A percentile compares a stretch with the other conserved stretches of the same genome.
Conservation (phyloP, 129 eudicot genomes). For the Helichrysum umbraculigerum region DNA sequence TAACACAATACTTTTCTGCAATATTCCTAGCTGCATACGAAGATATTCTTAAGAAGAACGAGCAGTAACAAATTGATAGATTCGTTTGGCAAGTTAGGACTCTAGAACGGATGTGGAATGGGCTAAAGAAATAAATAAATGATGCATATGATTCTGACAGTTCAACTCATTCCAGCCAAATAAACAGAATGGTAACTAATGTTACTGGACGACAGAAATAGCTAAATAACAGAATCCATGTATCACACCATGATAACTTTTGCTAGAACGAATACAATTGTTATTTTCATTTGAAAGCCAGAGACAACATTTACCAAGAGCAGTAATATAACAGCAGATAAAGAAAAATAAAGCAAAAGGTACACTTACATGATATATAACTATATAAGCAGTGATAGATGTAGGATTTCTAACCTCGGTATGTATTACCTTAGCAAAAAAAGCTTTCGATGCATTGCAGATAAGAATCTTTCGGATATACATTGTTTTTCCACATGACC, state of each 20-base stretch:
- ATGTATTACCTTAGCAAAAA: not conserved
- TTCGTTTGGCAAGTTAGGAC: constrained; percentile 4
- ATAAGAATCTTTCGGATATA: not conserved
- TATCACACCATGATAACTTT: not conserved
- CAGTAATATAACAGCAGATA: not conserved
- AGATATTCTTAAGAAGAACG: not conserved
- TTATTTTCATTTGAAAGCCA: not conserved
- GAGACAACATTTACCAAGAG: not conserved
- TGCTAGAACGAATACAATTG: not conserved
- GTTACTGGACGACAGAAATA: not conserved
- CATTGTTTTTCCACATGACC: not conserved
- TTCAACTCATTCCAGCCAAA: constrained; percentile 14
- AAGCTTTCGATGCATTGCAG: not conserved
- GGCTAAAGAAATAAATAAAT: constrained; percentile 6
- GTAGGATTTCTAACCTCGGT: not conserved
- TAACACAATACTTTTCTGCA: constrained; percentile 7
- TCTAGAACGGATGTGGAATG: not conserved
- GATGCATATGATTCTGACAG: not conserved
- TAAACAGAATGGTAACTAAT: not conserved
- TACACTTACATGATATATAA: not conserved
- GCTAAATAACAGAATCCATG: not conserved
- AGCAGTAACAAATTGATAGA: not conserved
- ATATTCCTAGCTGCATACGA: not conserved
- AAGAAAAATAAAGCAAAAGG: not conserved
- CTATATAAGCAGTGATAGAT: not conserved